Evolutionary conservation across 192 early-diverging fungal genomes (phyloP), one percentile per base, ranked within the genome.

Genomic region (Backusella macrospora): DNA sequence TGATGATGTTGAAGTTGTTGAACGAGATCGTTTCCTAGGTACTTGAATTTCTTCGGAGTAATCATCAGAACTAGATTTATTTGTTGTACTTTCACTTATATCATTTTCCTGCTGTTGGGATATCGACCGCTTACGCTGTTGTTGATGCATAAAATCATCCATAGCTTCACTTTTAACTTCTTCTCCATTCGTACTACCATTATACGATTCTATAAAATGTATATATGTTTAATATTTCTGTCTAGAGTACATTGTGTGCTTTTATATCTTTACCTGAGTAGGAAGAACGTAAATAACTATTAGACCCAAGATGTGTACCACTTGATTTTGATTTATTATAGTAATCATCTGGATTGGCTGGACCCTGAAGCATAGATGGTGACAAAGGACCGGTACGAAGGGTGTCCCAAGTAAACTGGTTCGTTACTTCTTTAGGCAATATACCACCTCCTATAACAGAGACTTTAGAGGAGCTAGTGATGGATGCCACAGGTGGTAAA

Each of bases 341-440:
- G 29, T 68, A 75, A 16, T 77, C 76, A 23, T 77, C 70, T 49
- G 76, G 70, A 40, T 77, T 72, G 63, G 84, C 82, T 1, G 92
- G 92, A 0, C 90, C 90, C 18, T 87, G 85, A 23, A 94, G 80
- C 90, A 94, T 94, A 7, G 92, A 90, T 5, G 92, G 92, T 37
- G 91, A 93, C 43, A 94, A 78, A 0, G 91, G 90, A 15, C 91
- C 92, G 76, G 86, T 87, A 18, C 92, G 86, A 38, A 94, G 81
- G 0, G 91, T 80, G 37, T 85, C 87, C 90, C 90, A 92, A 15
- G 65, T 66, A 42, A 65, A 80, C 44, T 75, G 78, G 52, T 70
- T 68, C 40, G 73, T 44, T 43, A 72, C 66, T 15, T 71, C 76
- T 63, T 83, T 72, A 15, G 86, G 78, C n/a, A 84, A 66, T 16